Evolutionary conservation across 192 early-diverging fungal species (phyloP).

Genomic region (Mortierella alpina): DNA sequence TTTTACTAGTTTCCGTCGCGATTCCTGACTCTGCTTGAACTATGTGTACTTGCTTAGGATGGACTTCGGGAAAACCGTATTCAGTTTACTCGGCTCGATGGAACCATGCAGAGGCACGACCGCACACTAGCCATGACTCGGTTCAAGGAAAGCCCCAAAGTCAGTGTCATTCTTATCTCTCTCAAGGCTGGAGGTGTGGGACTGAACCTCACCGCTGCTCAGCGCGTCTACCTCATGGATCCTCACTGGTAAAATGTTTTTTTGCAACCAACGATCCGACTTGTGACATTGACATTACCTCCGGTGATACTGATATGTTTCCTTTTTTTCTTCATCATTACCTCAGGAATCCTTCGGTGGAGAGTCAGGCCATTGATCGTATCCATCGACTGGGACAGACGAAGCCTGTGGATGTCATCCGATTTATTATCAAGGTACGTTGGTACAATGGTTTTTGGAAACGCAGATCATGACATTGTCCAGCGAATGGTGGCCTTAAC

Average conservation of each 20-base stretch:
- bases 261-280: not conserved
- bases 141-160: constrained; percentile 66
- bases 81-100: constrained; percentile 79
- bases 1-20: too few relatives aligned
- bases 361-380: constrained; percentile 86
- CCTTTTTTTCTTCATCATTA: constrained; percentile 61
- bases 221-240: constrained; percentile 76
- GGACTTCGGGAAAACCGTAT: constrained; percentile 66
- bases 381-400: constrained; percentile 85
- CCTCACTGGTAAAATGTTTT: constrained; percentile 51
- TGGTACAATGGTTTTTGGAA: not conserved
- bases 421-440: constrained; percentile 70
- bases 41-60: constrained; percentile 19
- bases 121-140: constrained; percentile 65
- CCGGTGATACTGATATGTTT: constrained; percentile 36
- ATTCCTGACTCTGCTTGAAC: not conserved
- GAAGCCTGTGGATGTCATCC: constrained; percentile 68
- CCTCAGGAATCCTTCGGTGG: constrained; percentile 82
- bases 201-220: constrained; percentile 78
- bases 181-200: constrained; percentile 84
- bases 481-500: too few relatives aligned
- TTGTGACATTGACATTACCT: not conserved
- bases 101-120: constrained; percentile 69
- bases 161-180: constrained; percentile 72
- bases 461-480: too few relatives aligned